phyloP scores from a whole-genome alignment of 148 eudicot species.

The Suaeda aralocaspica region DNA sequence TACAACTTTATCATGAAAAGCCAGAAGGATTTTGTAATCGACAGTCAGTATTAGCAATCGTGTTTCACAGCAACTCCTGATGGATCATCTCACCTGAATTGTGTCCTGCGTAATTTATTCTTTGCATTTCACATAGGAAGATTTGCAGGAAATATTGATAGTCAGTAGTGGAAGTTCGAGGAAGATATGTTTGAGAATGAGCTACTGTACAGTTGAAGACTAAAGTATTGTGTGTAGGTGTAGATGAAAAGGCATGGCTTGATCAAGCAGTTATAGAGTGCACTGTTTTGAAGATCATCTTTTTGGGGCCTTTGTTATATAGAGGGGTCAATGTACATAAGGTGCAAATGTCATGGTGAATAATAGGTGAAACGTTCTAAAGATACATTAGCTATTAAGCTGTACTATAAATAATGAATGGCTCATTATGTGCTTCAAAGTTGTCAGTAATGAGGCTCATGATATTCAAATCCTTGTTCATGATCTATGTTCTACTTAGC shows the following conservation, averaged over 20 bases:
- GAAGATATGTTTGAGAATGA: background rate
- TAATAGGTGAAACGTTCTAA: background rate
- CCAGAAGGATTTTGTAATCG: slow-evolving; percentile 18
- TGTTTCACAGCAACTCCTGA: slow-evolving; percentile 43
- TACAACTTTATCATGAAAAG: slow-evolving; percentile 10
- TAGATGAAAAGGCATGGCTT: slow-evolving; percentile 1
- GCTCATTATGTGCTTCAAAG: background rate
- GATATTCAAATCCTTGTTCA: background rate
- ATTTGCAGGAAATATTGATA: background rate
- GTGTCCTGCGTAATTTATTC: no score
- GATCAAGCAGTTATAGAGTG: background rate
- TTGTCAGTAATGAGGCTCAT: background rate
- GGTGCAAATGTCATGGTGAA: background rate
- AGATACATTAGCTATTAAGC: no score
- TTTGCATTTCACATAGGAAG: background rate
- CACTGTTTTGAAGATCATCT: background rate
- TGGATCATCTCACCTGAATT: slow-evolving; percentile 30
- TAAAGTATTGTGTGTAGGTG: background rate
- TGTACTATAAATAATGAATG: background rate
- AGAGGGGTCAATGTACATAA: background rate
- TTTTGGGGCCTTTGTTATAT: background rate
- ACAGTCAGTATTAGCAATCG: slow-evolving; percentile 37
- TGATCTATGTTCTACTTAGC: background rate
- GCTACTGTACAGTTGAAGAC: background rate
- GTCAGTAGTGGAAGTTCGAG: background rate